These are phyloP conservation scores for Tetrahymena malaccensis DNA, from an alignment of 73 alveolate genomes.

Conservation along the genomic window DNA sequence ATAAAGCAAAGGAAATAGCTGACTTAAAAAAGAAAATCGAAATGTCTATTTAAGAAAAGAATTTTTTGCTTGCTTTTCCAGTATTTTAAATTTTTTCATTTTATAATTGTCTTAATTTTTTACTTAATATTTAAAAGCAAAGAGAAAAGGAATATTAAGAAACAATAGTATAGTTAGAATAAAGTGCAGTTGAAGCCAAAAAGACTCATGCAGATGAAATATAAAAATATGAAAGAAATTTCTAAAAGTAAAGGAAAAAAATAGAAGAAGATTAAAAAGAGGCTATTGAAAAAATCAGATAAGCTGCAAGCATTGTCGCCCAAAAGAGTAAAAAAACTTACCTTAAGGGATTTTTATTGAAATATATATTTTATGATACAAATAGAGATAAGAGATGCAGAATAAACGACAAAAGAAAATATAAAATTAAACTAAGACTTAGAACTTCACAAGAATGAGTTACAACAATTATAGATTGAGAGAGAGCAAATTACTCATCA, in stretches of 20 bases:
- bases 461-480: conserved; percentile 7
- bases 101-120: too few species aligned
- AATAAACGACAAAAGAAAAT: conserved; percentile 27
- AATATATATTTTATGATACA: not conserved
- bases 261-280: conserved; percentile 10
- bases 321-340: not conserved
- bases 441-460: not conserved
- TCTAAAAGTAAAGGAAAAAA: conserved; percentile 9
- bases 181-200: not conserved
- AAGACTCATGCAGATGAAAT: conserved; percentile 16
- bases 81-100: not conserved
- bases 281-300: conserved; percentile 22
- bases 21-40: not conserved
- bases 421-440: conserved; percentile 32
- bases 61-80: not conserved
- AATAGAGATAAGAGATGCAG: conserved; percentile 23
- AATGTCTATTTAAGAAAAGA: not conserved
- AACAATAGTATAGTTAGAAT: not conserved
- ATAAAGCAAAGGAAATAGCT: not conserved
- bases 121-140: not conserved
- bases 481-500: conserved; percentile 4
- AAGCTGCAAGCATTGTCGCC: conserved; percentile 25
- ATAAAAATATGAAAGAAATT: conserved; percentile 3
- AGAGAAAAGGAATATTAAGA: not conserved
- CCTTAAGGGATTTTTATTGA: not conserved